Base-by-base conservation (phyloP, 768 basidiomycete genomes). In the Polyporus arcularius region DNA sequence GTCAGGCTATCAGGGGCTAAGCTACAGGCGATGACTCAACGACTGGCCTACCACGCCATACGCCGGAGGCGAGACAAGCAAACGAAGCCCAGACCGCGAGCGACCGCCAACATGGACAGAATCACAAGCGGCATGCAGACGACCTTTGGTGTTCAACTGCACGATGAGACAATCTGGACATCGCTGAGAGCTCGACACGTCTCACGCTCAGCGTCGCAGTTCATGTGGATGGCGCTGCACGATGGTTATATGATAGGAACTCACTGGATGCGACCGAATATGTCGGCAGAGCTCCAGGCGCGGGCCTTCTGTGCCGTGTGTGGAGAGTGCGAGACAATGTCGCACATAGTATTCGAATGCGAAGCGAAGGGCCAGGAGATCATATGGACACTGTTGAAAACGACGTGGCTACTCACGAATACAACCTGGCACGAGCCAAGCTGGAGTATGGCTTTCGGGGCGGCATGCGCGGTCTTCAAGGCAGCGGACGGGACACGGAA, bases 281-380 rank as follows among this genome's bases (percentile, higher is more conserved):
- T 53, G 45, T 18, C 52, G 9, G 60, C 45, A 1, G 10, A 35
- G 7, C 38, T 60, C 3, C 7, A 56, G 46, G 40, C 31, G 21
- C 6, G 60, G 2, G 54, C 48, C 3, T 35, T 18, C 9, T 61
- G 60, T 16, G 14, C 15, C 3, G 30, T 30, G 8, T 61, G 60
- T 26, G 18, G 5, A 10, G 28, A 38, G 14, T 1, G 4, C 3
- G 60, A 61, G 21, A 15, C 49, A 0, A 51, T 61, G 55, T n/a
- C 45, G 1, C 60, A 61, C 38, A 61, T 61, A 1, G 31, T 61
- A 0, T 48, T 54, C 48, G 1, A 16, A 1, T 61, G 60, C 18
- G 15, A 46, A 0, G 55, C 54, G 8, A 11, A 1, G 7, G 60
- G 55, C 18, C 40, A 48, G 2, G 31, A 16, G 9, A 4, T 11